Evolutionary conservation across 441 rosid genomes (phyloP).

Genomic region (Manihot esculenta): DNA sequence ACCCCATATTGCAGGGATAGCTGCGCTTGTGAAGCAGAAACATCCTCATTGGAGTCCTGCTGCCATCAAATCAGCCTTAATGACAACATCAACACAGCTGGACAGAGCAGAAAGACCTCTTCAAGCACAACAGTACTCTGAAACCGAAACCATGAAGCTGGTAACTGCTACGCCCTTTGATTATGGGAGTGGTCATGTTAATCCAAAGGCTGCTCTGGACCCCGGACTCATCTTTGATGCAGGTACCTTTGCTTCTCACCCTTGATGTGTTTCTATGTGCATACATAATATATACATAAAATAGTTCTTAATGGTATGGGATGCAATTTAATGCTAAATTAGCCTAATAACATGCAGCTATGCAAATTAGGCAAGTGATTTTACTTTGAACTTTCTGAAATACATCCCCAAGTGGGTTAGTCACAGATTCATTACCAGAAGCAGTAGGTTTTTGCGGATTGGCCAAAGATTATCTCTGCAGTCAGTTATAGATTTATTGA

Average conservation of each 20-base stretch:
- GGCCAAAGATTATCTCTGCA: background rate
- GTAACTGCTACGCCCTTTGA: constrained; percentile 90
- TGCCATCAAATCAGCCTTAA: constrained; percentile 88
- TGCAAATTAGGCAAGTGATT: no score
- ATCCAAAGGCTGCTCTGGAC: constrained; percentile 91
- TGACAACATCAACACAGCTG: constrained; percentile 80
- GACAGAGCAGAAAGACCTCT: constrained; percentile 93
- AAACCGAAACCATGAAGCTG: constrained; percentile 70
- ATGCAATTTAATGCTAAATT: background rate
- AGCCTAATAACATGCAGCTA: background rate
- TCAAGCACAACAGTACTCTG: constrained; percentile 86
- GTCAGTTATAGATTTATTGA: background rate
- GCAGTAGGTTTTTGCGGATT: background rate
- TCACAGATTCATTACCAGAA: background rate
- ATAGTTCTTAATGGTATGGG: no score
- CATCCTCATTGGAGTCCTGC: constrained; percentile 98
- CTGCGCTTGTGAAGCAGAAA: constrained; percentile 93
- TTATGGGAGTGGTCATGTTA: constrained; percentile 95
- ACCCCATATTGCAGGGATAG: constrained; percentile 97
- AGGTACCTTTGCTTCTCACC: constrained; percentile 39
- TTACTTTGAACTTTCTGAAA: background rate
- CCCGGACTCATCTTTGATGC: constrained; percentile 96
- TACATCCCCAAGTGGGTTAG: background rate
- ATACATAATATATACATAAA: no score
- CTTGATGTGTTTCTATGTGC: background rate